These are phyloP conservation scores for Fraxinus cuspidata DNA, from an alignment of 257 asterid genomes.

Conservation along the genomic window DNA sequence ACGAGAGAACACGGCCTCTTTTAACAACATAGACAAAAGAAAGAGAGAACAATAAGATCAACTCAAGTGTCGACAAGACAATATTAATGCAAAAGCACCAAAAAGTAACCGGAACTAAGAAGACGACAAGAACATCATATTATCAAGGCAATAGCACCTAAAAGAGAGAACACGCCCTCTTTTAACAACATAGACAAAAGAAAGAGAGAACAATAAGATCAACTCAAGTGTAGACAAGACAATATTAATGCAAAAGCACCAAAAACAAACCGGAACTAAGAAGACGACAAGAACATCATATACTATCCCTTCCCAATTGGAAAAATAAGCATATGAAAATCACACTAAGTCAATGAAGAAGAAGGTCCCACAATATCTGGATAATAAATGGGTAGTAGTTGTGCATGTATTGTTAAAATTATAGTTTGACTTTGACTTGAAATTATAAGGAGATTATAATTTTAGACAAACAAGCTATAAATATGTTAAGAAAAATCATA, in stretches of 20 bases:
- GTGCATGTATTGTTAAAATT: too few relatives aligned
- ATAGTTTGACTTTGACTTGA: too few relatives aligned
- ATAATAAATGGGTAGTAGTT: too few relatives aligned
- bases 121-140: background rate
- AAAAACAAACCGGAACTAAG: background rate
- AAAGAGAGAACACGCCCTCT: background rate
- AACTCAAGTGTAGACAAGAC: background rate
- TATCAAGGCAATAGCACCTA: background rate
- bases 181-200: background rate
- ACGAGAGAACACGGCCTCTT: background rate
- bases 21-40: background rate
- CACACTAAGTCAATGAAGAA: background rate
- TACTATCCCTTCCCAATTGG: background rate
- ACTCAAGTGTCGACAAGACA: background rate
- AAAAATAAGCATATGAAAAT: background rate
- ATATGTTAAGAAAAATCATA: slow-evolving; percentile 24
- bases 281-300: background rate
- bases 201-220: background rate
- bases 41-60: background rate
- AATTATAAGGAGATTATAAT: too few relatives aligned
- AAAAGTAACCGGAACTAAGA: background rate
- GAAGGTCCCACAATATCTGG: too few relatives aligned
- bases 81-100: background rate
- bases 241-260: background rate
- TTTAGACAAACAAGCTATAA: background rate